These are phyloP conservation scores for Rhododendron mucronatum DNA, from an alignment of 148 eudicot species.

Conservation along the genomic window DNA sequence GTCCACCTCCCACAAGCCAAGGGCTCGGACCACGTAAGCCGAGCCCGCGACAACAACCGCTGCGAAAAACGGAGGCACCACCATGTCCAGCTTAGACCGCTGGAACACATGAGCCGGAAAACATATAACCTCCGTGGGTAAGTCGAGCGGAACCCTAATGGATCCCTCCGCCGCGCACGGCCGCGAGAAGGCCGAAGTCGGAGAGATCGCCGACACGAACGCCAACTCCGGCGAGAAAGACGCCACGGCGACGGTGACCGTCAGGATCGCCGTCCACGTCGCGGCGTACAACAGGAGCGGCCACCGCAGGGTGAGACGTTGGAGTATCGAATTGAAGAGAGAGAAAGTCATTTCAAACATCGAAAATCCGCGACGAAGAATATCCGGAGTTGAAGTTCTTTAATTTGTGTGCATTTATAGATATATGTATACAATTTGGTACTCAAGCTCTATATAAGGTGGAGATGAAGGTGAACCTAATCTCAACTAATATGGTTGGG, in stretches of 20 bases:
- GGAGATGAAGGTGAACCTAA: background rate
- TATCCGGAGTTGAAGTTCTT: background rate
- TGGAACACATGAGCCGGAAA: constrained; percentile 46
- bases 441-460: background rate
- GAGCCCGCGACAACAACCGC: constrained; percentile 64
- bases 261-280: constrained; percentile 63
- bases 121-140: constrained; percentile 55
- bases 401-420: background rate
- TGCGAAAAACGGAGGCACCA: constrained; percentile 74
- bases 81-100: constrained; percentile 48
- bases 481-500: background rate
- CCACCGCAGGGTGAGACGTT: constrained; percentile 28
- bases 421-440: background rate
- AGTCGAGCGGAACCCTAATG: constrained; percentile 61
- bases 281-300: constrained; percentile 51
- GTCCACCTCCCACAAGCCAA: constrained; percentile 50
- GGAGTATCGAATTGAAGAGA: constrained; percentile 23
- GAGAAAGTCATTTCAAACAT: constrained; percentile 21
- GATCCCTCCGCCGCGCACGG: constrained; percentile 23
- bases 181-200: constrained; percentile 36
- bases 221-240: constrained; percentile 61
- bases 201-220: constrained; percentile 50
- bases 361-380: background rate
- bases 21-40: constrained; percentile 51
- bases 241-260: constrained; percentile 46